phyloP scores from a whole-genome alignment of 768 basidiomycete species.

The Leucogyrophana mollusca region DNA sequence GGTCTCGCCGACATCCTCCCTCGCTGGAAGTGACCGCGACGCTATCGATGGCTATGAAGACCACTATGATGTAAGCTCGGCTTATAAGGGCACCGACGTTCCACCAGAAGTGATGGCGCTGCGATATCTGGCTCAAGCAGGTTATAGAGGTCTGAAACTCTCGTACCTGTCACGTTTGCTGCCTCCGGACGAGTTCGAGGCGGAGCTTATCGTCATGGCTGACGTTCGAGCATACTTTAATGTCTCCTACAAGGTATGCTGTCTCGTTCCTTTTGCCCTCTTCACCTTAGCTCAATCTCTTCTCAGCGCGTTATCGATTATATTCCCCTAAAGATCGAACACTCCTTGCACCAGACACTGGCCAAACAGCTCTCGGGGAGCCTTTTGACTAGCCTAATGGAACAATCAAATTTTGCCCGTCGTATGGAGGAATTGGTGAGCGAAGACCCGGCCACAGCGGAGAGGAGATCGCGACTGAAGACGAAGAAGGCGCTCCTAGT shows the following conservation, averaged over 20 bases:
- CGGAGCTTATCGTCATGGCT: conserved; percentile 52
- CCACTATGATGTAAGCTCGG: too few species aligned
- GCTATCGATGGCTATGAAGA: too few species aligned
- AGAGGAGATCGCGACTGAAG: conserved; percentile 32
- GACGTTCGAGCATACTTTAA: conserved; percentile 57
- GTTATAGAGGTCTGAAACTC: conserved; percentile 18
- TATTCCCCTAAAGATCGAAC: conserved; percentile 50
- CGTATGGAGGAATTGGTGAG: conserved; percentile 40
- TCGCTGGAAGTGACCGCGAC: neutral
- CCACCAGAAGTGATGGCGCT: conserved; percentile 15
- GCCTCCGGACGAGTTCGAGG: conserved; percentile 29
- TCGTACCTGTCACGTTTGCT: conserved; percentile 26
- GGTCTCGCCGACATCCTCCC: neutral
- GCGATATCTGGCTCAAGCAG: conserved; percentile 25
- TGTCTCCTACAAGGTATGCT: conserved; percentile 49
- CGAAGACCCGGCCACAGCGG: conserved; percentile 42
- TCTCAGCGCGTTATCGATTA: conserved; percentile 54
- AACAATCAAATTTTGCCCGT: conserved; percentile 18
- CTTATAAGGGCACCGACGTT: neutral
- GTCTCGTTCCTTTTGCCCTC: neutral
- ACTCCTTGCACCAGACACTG: conserved; percentile 40
- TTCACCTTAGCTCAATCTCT: neutral
- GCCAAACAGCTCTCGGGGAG: conserved; percentile 31
- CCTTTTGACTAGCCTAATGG: conserved; percentile 35
- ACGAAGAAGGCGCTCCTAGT: conserved; percentile 35